Percentiles rank a stretch among this genome's conserved stretches.
Evolutionary conservation across 441 rosid species (phyloP).

Genomic region (Raphanus hybrid): DNA sequence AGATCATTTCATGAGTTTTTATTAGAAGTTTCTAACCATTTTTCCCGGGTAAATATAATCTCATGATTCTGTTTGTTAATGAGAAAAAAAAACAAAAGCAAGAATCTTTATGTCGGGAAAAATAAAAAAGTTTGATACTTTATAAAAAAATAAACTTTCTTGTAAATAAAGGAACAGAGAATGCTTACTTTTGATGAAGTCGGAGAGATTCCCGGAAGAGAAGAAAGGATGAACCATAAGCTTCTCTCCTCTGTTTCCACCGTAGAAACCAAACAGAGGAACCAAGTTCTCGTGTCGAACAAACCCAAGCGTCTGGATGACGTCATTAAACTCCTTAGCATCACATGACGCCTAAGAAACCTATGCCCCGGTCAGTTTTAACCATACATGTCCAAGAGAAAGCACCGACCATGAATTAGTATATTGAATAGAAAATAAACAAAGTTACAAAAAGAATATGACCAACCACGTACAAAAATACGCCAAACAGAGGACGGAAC

Average conservation of each 20-base stretch:
- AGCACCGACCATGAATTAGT: neutral
- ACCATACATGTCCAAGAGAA: neutral
- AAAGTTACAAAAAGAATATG: neutral
- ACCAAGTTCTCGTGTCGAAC: constrained; percentile 79
- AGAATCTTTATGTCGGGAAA: constrained; percentile 6
- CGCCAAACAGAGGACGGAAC: neutral
- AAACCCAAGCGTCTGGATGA: constrained; percentile 60
- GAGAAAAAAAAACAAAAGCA: neutral
- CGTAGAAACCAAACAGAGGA: constrained; percentile 86
- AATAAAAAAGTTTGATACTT: neutral
- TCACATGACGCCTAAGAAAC: constrained; percentile 26
- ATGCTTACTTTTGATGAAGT: constrained; percentile 70
- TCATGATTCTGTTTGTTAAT: no score
- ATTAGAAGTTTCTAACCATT: neutral
- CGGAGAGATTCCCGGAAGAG: constrained; percentile 64
- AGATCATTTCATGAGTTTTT: no score
- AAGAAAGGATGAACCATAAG: constrained; percentile 84
- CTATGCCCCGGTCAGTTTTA: neutral
- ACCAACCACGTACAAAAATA: neutral
- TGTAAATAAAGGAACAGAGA: constrained; percentile 11
- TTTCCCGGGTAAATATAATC: constrained; percentile 4
- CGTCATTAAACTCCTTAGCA: constrained; percentile 51
- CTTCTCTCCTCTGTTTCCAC: constrained; percentile 90
- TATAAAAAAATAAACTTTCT: neutral
- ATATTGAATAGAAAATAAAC: neutral